A percentile compares a stretch with the other conserved stretches of the same genome.
These are phyloP conservation scores for Clavispora santaluciae DNA, from an alignment of 805 yeast species.

Conservation along the genomic window DNA sequence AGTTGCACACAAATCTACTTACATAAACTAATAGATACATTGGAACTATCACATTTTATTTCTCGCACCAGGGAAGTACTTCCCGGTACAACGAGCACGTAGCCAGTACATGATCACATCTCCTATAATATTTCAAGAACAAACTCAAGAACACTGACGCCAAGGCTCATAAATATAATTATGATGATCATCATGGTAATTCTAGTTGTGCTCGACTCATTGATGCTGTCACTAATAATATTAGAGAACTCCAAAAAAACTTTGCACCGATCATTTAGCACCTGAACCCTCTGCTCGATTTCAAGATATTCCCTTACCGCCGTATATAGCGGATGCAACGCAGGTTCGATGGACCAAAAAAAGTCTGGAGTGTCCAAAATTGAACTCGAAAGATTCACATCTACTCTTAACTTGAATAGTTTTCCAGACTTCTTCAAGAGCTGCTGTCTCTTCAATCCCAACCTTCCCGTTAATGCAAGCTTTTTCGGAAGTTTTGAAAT, in stretches of 20 bases:
- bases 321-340: conserved; percentile 83
- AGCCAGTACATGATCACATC: background rate
- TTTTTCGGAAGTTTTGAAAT: conserved; percentile 88
- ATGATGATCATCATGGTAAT: conserved; percentile 87
- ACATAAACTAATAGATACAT: too few species aligned
- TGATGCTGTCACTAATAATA: conserved; percentile 88
- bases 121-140: conserved; percentile 42
- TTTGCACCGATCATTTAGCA: conserved; percentile 87
- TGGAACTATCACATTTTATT: too few species aligned
- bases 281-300: conserved; percentile 91
- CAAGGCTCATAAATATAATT: conserved; percentile 71
- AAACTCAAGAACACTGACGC: conserved; percentile 71
- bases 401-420: conserved; percentile 84
- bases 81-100: too few species aligned
- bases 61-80: too few species aligned
- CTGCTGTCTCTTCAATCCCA: conserved; percentile 82
- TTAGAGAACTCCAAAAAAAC: conserved; percentile 92
- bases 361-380: conserved; percentile 94
- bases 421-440: conserved; percentile 84
- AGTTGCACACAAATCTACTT: too few species aligned
- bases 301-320: conserved; percentile 92
- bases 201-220: conserved; percentile 86
- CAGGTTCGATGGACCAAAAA: conserved; percentile 94
- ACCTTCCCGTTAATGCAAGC: conserved; percentile 81
- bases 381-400: conserved; percentile 85